Base-by-base conservation (phyloP, 345 rosid genomes). In the Syzygium aromaticum region DNA sequence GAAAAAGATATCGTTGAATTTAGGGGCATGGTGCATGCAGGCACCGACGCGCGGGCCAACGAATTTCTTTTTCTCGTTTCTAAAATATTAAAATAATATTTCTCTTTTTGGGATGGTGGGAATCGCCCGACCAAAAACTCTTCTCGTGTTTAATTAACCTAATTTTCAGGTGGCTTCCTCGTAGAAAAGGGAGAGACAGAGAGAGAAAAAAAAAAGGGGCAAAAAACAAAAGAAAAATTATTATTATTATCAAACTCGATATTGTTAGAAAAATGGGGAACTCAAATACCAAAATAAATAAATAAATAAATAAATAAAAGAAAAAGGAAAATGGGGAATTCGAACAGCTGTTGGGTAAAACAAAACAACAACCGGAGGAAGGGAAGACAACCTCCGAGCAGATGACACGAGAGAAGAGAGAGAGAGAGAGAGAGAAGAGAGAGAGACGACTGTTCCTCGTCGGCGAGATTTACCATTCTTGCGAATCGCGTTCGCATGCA, bases 21-120 rank as follows among this genome's bases (percentile, higher is more conserved):
- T 43, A 43, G 46, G 46, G 46, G 46, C 1, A 1, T 1, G 7
- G 46, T 6, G 46, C 1, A 7, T 43, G 3, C 1, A 7, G 7
- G 46, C 7, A 43, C 46, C 46, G 46, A 40, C 7, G 1, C 46
- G 46, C 46, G 7, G 46, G 46, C 46, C 1, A 1, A 43, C 46
- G 46, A 43, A 43, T 43, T 43, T 43, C 46, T 59, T 11, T 33
- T 73, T 5, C 11, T 33, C 27, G 14, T 73, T 17, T 19, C 27
- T 33, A 73, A 73, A 67, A 17, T 17, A 25, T 1, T 0, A n/a
- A 13, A 6, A 28, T 28, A 13, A 12, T 3, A 19, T 1, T 7
- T 54, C 21, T 57, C 4, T 61, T 6, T 6, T 64, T 64, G 78
- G 9, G 5, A 25, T 8, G 78, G 78, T 17, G 5, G 46, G 46